Conservation (phyloP, 2,329 filamentous ascomycete genomes). For the Ilyonectria sp. region DNA sequence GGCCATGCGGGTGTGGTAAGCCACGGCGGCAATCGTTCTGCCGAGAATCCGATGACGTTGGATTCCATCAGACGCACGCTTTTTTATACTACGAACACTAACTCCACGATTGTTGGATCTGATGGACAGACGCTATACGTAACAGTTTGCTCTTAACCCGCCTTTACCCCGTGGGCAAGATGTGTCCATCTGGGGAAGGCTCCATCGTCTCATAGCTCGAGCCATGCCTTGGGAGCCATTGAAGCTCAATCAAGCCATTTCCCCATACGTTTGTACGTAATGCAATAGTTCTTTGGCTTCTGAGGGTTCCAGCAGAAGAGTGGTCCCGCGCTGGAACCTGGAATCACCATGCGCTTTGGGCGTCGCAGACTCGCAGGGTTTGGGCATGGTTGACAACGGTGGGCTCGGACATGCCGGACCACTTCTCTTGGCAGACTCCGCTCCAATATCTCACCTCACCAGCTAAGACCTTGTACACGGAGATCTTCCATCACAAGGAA, state of each 20-base stretch:
- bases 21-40: conserved; percentile 38
- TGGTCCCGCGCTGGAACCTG: conserved; percentile 34
- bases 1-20: conserved; percentile 34
- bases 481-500: conserved; percentile 8
- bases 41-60: conserved; percentile 27
- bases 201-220: conserved; percentile 38
- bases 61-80: conserved; percentile 24
- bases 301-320: conserved; percentile 24
- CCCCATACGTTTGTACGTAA: conserved; percentile 46
- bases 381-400: conserved; percentile 29
- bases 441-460: conserved; percentile 27
- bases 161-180: conserved; percentile 45
- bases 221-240: conserved; percentile 25
- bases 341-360: conserved; percentile 34
- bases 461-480: conserved; percentile 25
- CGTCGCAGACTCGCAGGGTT: conserved; percentile 29
- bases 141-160: conserved; percentile 41
- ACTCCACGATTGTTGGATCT: conserved; percentile 41
- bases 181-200: conserved; percentile 44
- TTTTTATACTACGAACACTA: conserved; percentile 28
- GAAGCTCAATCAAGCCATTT: conserved; percentile 32
- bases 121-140: conserved; percentile 42
- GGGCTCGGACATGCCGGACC: conserved; percentile 45
- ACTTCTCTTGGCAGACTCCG: conserved; percentile 37
- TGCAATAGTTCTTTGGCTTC: conserved; percentile 29